Conservation (phyloP, 2,329 filamentous ascomycete genomes). For the Colletotrichum lindemuthianum region DNA sequence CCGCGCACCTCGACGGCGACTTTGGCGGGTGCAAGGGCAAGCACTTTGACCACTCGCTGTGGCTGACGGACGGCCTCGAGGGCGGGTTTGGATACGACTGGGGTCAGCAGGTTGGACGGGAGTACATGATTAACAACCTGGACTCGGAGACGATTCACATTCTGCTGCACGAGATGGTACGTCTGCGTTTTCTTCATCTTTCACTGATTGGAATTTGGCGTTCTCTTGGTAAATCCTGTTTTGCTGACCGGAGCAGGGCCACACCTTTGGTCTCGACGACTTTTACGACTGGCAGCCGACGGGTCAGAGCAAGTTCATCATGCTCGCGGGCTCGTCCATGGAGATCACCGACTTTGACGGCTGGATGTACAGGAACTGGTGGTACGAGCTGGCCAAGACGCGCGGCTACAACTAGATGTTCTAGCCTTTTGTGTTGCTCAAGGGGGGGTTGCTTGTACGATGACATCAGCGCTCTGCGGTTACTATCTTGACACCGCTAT, state of each 20-base stretch:
- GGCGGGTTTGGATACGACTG: conserved; percentile 58
- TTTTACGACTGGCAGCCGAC: conserved; percentile 52
- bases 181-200: no score
- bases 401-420: no score
- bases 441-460: no score
- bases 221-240: neutral
- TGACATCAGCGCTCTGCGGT: no score
- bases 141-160: conserved; percentile 53
- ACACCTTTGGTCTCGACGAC: conserved; percentile 54
- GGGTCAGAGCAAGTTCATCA: conserved; percentile 54
- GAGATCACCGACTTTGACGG: conserved; percentile 58
- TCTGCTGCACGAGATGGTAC: conserved; percentile 54
- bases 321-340: conserved; percentile 54
- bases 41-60: conserved; percentile 57
- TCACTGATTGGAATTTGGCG: no score
- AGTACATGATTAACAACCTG: conserved; percentile 53
- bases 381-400: conserved; percentile 45
- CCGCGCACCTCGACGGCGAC: conserved; percentile 54
- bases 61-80: conserved; percentile 55
- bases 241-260: conserved; percentile 39
- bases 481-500: no score
- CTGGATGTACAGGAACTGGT: conserved; percentile 60
- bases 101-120: conserved; percentile 54
- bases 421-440: no score
- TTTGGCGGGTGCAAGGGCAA: conserved; percentile 51